A percentile compares a stretch with the other conserved stretches of the same genome.
Conservation (phyloP, 129 eudicot species). For the Centrapalus pauciflorus region DNA sequence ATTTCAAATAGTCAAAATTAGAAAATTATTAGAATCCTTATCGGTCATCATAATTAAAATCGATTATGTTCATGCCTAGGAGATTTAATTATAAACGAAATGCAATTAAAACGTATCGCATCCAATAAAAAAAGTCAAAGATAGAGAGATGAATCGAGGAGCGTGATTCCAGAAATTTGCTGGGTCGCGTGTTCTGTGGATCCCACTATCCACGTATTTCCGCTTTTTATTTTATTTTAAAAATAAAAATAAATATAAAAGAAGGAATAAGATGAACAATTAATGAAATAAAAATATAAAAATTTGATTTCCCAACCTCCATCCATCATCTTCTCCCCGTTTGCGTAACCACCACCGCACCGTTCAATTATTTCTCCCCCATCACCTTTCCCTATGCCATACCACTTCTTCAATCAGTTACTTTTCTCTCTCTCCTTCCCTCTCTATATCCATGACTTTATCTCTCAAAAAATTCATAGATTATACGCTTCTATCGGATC, state of each 20-base stretch:
- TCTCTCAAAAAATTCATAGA: slow-evolving; percentile 7
- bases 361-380: slow-evolving; percentile 33
- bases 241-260: not conserved
- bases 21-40: not conserved
- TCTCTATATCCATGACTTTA: slow-evolving; percentile 2
- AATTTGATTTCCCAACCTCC: slow-evolving; percentile 21
- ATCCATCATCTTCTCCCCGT: slow-evolving; percentile 40
- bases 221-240: not conserved
- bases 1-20: too few relatives aligned
- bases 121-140: slow-evolving; percentile 16
- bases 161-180: slow-evolving; percentile 60
- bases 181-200: slow-evolving; percentile 44
- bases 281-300: not conserved
- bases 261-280: not conserved
- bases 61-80: too few relatives aligned
- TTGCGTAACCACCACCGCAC: slow-evolving; percentile 45
- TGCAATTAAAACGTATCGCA: slow-evolving; percentile 21
- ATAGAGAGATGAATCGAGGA: slow-evolving; percentile 32
- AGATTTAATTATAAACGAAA: not conserved
- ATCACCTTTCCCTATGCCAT: slow-evolving; percentile 30
- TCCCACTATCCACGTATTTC: slow-evolving; percentile 27
- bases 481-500: slow-evolving; percentile 13
- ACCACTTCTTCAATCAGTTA: slow-evolving; percentile 24
- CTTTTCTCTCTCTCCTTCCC: slow-evolving; percentile 6
- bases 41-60: slow-evolving; percentile 2